Evolutionary conservation across 352 stramenopile species (phyloP), one percentile per base, ranked within the genome.

Genomic region (Globisporangium heterothallicum): DNA sequence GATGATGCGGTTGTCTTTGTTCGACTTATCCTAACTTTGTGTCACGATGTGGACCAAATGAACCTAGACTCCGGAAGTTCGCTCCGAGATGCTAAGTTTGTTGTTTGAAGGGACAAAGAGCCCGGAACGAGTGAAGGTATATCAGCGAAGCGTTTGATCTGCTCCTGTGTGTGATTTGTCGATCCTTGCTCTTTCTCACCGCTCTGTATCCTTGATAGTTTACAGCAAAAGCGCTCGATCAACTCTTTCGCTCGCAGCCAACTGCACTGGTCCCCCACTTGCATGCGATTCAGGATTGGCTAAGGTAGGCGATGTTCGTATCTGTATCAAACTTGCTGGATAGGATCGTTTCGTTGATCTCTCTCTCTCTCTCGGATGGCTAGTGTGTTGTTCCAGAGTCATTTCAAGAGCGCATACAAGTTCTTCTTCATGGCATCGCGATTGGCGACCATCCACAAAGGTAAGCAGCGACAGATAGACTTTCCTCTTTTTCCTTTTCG

Each of bases 211-310:
- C n/a, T n/a, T 4, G 13, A n/a, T 44, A 67, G 50, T 26, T 65
- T 29, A 16, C 58, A 43, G 51, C 41, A 13, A 45, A 49, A 53
- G 46, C 59, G 42, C 45, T 59, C 12, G 57, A 68, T 16, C 32
- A 53, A 8, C 46, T 68, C 27, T 61, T 59, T 8, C 34, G 40
- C 53, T 74, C 68, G 8, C 56, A 84, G 25, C 51, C 61, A 13
- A 41, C 34, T 13, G 63, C 61, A 21, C 49, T 85, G 5, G 62
- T 68, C 16, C 61, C 64, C 2, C 70, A 84, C 25, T 57, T 86
- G 2, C 78, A 78, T 56, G 46, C 67, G 13, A 67, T 88, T 49
- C 72, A 90, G 56, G 74, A 90, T 43, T 90, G 77, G 77, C 66
- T 90, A 25, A 78, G 68, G 66, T 84, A 57, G 49, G 29, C 42